A percentile compares a stretch with the other conserved stretches of the same genome.
phyloP scores from a whole-genome alignment of 139 green algal genomes.

The Pycnococcus provasolii region DNA sequence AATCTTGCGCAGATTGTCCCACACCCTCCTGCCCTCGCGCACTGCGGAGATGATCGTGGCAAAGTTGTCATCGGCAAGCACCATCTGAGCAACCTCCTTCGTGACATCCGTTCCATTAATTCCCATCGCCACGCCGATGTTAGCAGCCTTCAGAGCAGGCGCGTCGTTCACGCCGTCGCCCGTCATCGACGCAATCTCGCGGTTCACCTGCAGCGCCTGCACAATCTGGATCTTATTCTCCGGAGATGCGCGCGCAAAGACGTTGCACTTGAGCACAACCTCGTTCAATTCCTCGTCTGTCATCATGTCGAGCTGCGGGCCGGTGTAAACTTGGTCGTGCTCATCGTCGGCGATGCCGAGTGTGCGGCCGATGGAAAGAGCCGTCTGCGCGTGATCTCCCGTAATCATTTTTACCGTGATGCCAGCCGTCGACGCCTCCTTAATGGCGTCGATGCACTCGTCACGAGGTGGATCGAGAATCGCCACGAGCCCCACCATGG shows the following conservation, averaged over 20 bases:
- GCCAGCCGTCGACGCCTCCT: no score
- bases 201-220: constrained; percentile 64
- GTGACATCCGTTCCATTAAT: constrained; percentile 54
- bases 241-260: constrained; percentile 6
- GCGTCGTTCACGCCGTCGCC: constrained; percentile 83
- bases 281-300: not conserved
- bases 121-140: constrained; percentile 94
- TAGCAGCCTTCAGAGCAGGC: constrained; percentile 79
- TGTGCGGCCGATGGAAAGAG: constrained; percentile 28
- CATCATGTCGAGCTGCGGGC: constrained; percentile 14
- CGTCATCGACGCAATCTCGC: constrained; percentile 90
- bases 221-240: constrained; percentile 62
- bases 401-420: no score
- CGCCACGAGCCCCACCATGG: no score
- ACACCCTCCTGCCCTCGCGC: constrained; percentile 2
- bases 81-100: constrained; percentile 6
- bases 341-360: constrained; percentile 28
- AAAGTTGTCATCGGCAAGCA: constrained; percentile 13
- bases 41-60: constrained; percentile 4
- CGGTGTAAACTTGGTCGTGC: constrained; percentile 19
- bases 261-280: constrained; percentile 1
- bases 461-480: no score
- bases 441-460: no score
- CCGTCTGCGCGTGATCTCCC: no score
- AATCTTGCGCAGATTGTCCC: constrained; percentile 27